Percentiles rank a stretch among this genome's conserved stretches.
phyloP scores from a whole-genome alignment of 768 basidiomycete genomes.

The Tulasnella sp. region DNA sequence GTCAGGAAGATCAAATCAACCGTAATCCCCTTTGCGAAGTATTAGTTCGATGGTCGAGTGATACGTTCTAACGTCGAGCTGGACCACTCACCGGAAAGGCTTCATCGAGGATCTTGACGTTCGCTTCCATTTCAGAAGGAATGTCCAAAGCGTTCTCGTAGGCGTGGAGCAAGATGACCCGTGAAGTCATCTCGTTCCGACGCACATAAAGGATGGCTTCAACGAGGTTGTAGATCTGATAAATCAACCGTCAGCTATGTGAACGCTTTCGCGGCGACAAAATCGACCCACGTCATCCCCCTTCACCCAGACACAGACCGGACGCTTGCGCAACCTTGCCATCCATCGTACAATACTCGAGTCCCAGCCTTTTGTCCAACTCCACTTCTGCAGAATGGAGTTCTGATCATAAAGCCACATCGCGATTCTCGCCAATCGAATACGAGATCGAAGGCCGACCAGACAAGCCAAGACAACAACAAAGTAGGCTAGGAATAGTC shows the following conservation, averaged over 20 bases:
- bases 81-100: conserved; percentile 46
- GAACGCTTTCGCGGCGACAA: neutral
- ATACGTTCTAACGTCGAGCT: neutral
- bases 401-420: conserved; percentile 62
- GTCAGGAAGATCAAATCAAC: conserved; percentile 18
- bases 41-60: neutral
- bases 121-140: conserved; percentile 67
- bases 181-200: conserved; percentile 61
- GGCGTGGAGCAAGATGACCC: conserved; percentile 63
- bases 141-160: conserved; percentile 44
- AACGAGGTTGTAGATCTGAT: conserved; percentile 57
- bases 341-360: conserved; percentile 39
- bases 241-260: neutral
- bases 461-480: conserved; percentile 44
- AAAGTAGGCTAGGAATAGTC: conserved; percentile 55
- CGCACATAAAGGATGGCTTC: conserved; percentile 59
- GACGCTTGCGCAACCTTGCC: conserved; percentile 42
- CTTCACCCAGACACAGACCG: conserved; percentile 54
- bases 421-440: conserved; percentile 43
- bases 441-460: conserved; percentile 46
- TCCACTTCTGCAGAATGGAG: conserved; percentile 36
- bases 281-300: conserved; percentile 50
- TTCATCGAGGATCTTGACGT: conserved; percentile 57
- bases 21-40: neutral
- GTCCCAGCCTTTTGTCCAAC: conserved; percentile 38